Evolutionary conservation across 2,329 filamentous ascomycete genomes (phyloP).

Genomic region (Cladosporium sphaerospermum): DNA sequence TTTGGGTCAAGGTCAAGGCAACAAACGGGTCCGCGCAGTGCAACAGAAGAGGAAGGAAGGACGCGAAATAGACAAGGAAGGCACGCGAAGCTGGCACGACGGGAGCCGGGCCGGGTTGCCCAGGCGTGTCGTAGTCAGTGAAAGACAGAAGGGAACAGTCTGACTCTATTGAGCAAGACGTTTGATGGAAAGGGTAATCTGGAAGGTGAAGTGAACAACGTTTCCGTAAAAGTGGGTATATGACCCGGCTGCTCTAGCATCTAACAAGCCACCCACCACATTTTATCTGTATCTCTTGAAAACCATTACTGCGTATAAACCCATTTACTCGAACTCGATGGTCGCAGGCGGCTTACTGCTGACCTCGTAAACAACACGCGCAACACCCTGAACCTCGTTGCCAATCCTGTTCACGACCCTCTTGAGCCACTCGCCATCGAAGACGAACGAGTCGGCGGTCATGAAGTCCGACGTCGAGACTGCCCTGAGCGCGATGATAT

Average conservation of each 20-base stretch:
- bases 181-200: too few relatives aligned
- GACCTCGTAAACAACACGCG: conserved; percentile 64
- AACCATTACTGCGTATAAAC: conserved; percentile 11
- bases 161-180: too few relatives aligned
- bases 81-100: too few relatives aligned
- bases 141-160: background rate
- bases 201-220: background rate
- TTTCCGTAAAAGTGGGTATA: background rate
- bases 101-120: too few relatives aligned
- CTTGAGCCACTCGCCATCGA: conserved; percentile 59
- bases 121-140: background rate
- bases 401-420: conserved; percentile 62
- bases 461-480: conserved; percentile 65
- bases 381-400: conserved; percentile 69
- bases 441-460: conserved; percentile 65
- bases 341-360: conserved; percentile 65
- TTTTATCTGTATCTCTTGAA: background rate
- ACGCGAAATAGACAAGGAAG: too few relatives aligned
- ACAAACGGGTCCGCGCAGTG: too few relatives aligned
- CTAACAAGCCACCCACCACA: background rate
- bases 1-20: too few relatives aligned
- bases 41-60: too few relatives aligned
- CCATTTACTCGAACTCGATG: conserved; percentile 64
- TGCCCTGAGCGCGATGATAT: conserved; percentile 56
- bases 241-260: background rate